A percentile compares a stretch with the other conserved stretches of the same genome.
Evolutionary conservation across 2,329 filamentous ascomycete species (phyloP).

Genomic region (Diaporthe sp.): DNA sequence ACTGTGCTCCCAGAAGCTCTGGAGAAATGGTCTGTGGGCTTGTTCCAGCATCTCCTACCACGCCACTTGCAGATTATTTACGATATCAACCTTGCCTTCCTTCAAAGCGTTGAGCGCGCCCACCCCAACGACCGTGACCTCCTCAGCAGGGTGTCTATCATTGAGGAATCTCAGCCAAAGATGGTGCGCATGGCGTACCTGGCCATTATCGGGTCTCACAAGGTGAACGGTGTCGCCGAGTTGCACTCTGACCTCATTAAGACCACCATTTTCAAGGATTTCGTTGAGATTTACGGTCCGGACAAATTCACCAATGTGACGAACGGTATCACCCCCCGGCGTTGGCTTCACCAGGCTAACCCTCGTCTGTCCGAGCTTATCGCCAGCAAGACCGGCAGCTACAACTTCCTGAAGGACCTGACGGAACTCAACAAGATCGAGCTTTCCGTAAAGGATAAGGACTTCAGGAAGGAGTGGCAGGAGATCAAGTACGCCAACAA

Average conservation of each 20-base stretch:
- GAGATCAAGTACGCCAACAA: constrained; percentile 99
- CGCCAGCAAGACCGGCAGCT: constrained; percentile 85
- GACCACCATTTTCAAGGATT: constrained; percentile 99
- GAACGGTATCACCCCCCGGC: constrained; percentile 94
- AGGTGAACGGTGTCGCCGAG: constrained; percentile 98
- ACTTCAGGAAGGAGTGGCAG: constrained; percentile 93
- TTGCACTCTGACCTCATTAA: constrained; percentile 98
- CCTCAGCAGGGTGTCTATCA: constrained; percentile 90
- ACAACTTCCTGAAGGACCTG: constrained; percentile 90
- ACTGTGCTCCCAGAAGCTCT: constrained; percentile 96
- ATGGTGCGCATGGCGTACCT: constrained; percentile 98
- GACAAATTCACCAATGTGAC: constrained; percentile 99
- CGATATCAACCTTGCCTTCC: constrained; percentile 95
- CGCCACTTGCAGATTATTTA: constrained; percentile 98
- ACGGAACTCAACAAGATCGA: constrained; percentile 90
- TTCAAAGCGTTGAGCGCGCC: constrained; percentile 88
- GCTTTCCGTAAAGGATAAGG: constrained; percentile 84
- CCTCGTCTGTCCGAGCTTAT: constrained; percentile 92
- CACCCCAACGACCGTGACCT: constrained; percentile 93
- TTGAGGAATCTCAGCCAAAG: constrained; percentile 96
- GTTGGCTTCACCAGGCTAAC: constrained; percentile 98
- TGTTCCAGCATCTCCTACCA: constrained; percentile 92
- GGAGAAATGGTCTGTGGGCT: constrained; percentile 97
- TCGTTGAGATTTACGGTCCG: constrained; percentile 92
- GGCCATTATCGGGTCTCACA: constrained; percentile 97